Conservation (phyloP, 768 basidiomycete species). For the Calocybe cyanea region DNA sequence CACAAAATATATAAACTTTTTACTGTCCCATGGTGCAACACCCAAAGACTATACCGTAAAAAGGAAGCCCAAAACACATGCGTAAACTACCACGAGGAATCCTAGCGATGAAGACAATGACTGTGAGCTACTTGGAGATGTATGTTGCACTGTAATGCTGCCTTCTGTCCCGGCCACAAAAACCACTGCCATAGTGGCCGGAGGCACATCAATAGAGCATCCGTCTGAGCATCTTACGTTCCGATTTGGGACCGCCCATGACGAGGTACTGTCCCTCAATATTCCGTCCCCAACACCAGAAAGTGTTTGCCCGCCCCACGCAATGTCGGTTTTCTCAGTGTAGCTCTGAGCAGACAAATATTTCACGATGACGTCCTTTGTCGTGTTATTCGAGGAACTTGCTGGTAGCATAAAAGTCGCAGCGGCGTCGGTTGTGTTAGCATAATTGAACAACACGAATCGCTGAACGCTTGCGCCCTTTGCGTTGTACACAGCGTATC, state of each 20-base stretch:
- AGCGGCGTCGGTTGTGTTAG: constrained; percentile 36
- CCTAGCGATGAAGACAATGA: background rate
- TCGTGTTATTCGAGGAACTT: constrained; percentile 21
- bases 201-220: constrained; percentile 44
- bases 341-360: constrained; percentile 46
- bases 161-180: constrained; percentile 23
- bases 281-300: constrained; percentile 37
- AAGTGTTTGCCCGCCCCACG: constrained; percentile 57
- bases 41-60: too few species aligned
- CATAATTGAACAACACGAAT: constrained; percentile 49
- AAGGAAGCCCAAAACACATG: too few species aligned
- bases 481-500: constrained; percentile 61
- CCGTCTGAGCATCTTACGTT: constrained; percentile 38
- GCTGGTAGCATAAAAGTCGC: constrained; percentile 34
- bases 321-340: constrained; percentile 49
- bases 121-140: background rate
- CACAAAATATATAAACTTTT: too few species aligned
- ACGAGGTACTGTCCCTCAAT: constrained; percentile 23
- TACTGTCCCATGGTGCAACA: too few species aligned
- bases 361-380: constrained; percentile 34
- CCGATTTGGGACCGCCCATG: constrained; percentile 34
- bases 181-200: constrained; percentile 46
- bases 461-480: constrained; percentile 35
- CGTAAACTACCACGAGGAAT: too few species aligned
- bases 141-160: background rate